phyloP scores from a whole-genome alignment of 2,329 filamentous ascomycete species.

The Aspergillus hiratsukae region DNA sequence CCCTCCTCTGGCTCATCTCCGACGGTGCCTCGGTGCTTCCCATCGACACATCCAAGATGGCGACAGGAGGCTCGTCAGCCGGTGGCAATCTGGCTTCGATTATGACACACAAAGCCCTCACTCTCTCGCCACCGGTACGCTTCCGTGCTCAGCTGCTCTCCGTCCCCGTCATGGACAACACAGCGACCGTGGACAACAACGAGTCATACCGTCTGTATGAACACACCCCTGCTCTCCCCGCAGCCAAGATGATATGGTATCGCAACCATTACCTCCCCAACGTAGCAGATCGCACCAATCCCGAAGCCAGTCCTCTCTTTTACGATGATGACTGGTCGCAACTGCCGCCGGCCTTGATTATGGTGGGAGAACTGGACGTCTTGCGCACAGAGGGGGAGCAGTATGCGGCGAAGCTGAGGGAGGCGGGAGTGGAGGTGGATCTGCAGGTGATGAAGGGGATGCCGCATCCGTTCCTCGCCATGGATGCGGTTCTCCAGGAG shows the following conservation, averaged over 20 bases:
- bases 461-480: constrained; percentile 56
- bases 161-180: constrained; percentile 58
- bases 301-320: constrained; percentile 53
- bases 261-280: constrained; percentile 54
- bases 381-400: constrained; percentile 51
- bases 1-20: constrained; percentile 46
- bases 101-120: constrained; percentile 49
- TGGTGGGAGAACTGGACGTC: constrained; percentile 56
- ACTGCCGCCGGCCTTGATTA: constrained; percentile 49
- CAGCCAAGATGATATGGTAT: constrained; percentile 59
- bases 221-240: constrained; percentile 49
- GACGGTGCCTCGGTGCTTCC: constrained; percentile 33
- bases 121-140: constrained; percentile 33
- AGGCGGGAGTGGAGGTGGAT: constrained; percentile 46
- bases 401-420: constrained; percentile 47
- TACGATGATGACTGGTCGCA: constrained; percentile 48
- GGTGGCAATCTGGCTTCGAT: constrained; percentile 51
- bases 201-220: constrained; percentile 50
- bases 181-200: constrained; percentile 43
- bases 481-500: constrained; percentile 53
- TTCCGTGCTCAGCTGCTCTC: constrained; percentile 51
- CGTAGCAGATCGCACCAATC: constrained; percentile 42
- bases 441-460: constrained; percentile 51
- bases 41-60: constrained; percentile 44
- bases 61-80: constrained; percentile 50